Evolutionary conservation across 1,139 yeast species (phyloP), one percentile per base, ranked within the genome.

Genomic region (Arxiozyma telluris): DNA sequence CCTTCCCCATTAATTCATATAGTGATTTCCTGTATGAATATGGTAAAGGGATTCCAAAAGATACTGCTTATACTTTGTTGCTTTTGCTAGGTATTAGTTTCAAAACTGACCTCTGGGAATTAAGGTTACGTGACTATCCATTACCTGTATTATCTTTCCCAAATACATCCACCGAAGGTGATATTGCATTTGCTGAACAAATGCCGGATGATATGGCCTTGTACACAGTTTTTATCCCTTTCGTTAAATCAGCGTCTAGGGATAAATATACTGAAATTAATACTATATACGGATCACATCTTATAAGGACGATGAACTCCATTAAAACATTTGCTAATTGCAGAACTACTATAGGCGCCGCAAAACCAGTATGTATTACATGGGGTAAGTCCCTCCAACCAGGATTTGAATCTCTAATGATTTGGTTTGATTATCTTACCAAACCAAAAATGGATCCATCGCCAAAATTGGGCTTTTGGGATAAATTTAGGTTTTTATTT

Each of bases 371-470:
- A 0, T 73, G 87, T 45, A 79, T 87, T 50, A 82, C 88, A 0
- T 89, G 96, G 96, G 94, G 95, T 25, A 84, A 83, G 52, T 84
- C 88, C 1, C 79, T 83, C 60, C 88, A 83, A 61, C 89, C 94
- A 44, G 93, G 87, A 1, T 76, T 88, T 49, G 88, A 87, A 61
- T 88, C 88, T 53, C 76, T 84, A 1, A 84, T 85, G 83, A 71
- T 81, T 50, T 84, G 83, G 64, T 81, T 89, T 66, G 96, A 88
- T 64, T 84, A 83, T 49, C 84, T 89, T 64, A 82, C 93, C 0
- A 90, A 83, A 61, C 84, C 85, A 1, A 83, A 83, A 15, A 72
- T 84, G 17, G 96, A 90, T 65, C 91, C 89, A 20, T 86, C 95
- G 57, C 87, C 88, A 3, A 79, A 79, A 45, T 67, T 90, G 18